These are phyloP conservation scores for Ilex asprella DNA, from an alignment of 257 asterid genomes.

Conservation along the genomic window DNA sequence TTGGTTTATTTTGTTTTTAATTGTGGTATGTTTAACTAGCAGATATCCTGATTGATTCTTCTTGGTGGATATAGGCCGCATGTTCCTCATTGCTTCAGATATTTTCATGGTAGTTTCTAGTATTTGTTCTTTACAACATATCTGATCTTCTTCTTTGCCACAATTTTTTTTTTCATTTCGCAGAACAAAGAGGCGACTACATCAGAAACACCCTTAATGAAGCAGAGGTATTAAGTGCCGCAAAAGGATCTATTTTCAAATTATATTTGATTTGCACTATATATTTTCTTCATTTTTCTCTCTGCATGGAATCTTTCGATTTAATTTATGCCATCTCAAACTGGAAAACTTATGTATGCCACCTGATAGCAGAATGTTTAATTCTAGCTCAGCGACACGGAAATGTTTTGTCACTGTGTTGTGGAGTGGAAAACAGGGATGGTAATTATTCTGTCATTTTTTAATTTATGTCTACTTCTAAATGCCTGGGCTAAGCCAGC, in stretches of 20 bases:
- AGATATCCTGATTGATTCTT: too few relatives aligned
- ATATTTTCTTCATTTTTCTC: background rate
- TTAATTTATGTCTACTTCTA: too few relatives aligned
- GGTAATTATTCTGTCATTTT: too few relatives aligned
- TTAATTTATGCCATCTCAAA: background rate
- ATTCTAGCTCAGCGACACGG: background rate
- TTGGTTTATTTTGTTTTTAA: too few relatives aligned
- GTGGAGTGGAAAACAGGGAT: too few relatives aligned
- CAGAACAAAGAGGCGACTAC: conserved; percentile 60
- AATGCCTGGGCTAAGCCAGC: too few relatives aligned
- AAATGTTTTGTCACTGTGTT: too few relatives aligned
- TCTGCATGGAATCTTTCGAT: background rate
- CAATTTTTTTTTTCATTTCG: conserved; percentile 17
- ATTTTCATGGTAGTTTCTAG: conserved; percentile 1
- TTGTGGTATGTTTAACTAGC: too few relatives aligned
- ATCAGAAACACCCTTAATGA: conserved; percentile 29
- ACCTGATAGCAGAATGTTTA: background rate
- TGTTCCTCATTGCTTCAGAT: too few relatives aligned
- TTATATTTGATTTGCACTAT: background rate
- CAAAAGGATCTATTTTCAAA: conserved; percentile 1
- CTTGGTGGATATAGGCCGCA: too few relatives aligned
- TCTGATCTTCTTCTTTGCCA: conserved; percentile 13
- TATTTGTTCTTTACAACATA: background rate
- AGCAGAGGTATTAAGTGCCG: conserved; percentile 39
- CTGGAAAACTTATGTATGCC: background rate